A percentile compares a stretch with the other conserved stretches of the same genome.
Conservation (phyloP, 2,329 filamentous ascomycete species). For the Diaporthe longicolla region DNA sequence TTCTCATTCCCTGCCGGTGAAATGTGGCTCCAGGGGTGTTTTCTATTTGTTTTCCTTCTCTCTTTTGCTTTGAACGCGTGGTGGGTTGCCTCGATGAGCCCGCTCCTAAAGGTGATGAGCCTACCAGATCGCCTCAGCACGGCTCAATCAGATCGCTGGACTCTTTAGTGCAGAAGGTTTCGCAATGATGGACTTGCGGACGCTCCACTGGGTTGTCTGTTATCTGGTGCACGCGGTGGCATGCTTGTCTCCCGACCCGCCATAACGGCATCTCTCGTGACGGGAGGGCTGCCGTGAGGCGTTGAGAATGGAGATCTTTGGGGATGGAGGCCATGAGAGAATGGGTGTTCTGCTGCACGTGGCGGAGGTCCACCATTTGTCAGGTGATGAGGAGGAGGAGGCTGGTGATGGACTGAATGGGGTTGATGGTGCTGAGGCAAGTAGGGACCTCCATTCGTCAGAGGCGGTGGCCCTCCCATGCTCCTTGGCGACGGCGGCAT, state of each 20-base stretch:
- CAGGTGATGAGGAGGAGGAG: slow-evolving; percentile 52
- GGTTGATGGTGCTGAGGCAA: slow-evolving; percentile 52
- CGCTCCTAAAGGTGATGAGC: background rate
- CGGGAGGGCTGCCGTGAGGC: slow-evolving; percentile 61
- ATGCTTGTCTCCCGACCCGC: slow-evolving; percentile 51
- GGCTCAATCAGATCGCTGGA: background rate
- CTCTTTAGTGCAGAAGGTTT: slow-evolving; percentile 76
- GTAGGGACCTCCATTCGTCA: slow-evolving; percentile 59
- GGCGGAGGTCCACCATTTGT: slow-evolving; percentile 57
- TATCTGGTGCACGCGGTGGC: slow-evolving; percentile 55
- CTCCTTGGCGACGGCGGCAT: slow-evolving; percentile 65
- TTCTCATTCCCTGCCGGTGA: background rate
- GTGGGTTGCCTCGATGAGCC: background rate
- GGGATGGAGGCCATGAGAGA: slow-evolving; percentile 55
- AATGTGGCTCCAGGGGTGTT: background rate
- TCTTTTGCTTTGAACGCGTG: background rate
- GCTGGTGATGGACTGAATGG: slow-evolving; percentile 42
- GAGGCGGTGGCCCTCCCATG: slow-evolving; percentile 57
- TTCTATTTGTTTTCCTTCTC: background rate
- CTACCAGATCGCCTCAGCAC: background rate
- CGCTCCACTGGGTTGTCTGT: slow-evolving; percentile 72
- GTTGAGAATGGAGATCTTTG: slow-evolving; percentile 55
- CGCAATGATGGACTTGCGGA: slow-evolving; percentile 83
- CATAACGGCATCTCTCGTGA: slow-evolving; percentile 56
- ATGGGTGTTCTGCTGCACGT: slow-evolving; percentile 60